Percentiles rank a stretch among this genome's conserved stretches.
Conservation (phyloP, 768 basidiomycete species). For the Lactifluus piperatus region DNA sequence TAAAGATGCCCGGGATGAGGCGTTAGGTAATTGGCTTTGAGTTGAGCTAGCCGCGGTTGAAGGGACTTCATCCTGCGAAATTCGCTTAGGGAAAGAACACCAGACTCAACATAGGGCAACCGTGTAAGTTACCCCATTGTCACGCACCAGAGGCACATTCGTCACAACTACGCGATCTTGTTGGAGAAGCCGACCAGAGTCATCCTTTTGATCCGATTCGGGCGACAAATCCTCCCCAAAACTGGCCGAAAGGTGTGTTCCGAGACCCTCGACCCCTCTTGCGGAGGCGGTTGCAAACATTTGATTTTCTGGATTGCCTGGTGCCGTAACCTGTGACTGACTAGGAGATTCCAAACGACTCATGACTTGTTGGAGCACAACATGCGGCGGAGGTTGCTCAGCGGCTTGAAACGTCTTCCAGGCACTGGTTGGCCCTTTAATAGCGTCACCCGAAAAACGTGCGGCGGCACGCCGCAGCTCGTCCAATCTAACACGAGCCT, state of each 20-base stretch:
- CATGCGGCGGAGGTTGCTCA: slow-evolving; percentile 3
- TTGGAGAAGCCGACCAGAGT: neutral
- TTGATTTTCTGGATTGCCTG: neutral
- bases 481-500: slow-evolving; percentile 9
- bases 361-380: slow-evolving; percentile 1
- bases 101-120: neutral
- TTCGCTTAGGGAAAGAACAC: neutral
- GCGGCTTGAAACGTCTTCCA: neutral
- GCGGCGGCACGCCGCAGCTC: slow-evolving; percentile 8
- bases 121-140: neutral
- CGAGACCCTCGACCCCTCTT: neutral
- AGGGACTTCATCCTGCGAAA: slow-evolving; percentile 11
- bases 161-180: neutral
- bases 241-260: neutral
- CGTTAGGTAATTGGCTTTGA: slow-evolving; percentile 5
- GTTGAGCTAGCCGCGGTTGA: slow-evolving; percentile 6
- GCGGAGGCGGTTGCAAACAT: neutral
- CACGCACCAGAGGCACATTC: neutral
- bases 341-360: neutral
- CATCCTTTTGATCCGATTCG: neutral
- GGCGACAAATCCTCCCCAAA: neutral
- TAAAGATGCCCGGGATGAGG: neutral
- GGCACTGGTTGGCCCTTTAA: neutral
- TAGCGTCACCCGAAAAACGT: neutral
- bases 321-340: neutral